Evolutionary conservation across 2,329 filamentous ascomycete genomes (phyloP).

Genomic region (Podosphaera fusca): DNA sequence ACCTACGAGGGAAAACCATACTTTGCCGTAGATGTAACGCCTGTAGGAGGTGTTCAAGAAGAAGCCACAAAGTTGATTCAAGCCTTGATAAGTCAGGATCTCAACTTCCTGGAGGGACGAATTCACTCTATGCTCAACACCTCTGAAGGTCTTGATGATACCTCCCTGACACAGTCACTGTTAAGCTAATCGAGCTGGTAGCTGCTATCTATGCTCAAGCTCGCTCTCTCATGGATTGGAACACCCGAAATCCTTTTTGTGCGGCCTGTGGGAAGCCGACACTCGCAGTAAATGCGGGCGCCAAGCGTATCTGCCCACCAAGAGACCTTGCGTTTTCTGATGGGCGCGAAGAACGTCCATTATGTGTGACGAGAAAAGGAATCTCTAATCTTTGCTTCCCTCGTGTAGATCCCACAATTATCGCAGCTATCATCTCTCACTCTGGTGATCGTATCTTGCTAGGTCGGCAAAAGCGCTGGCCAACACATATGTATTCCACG

Average conservation of each 20-base stretch:
- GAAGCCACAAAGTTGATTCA: constrained; percentile 37
- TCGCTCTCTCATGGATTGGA: constrained; percentile 81
- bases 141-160: constrained; percentile 21
- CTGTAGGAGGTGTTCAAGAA: constrained; percentile 37
- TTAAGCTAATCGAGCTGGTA: constrained; percentile 28
- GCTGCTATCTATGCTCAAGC: constrained; percentile 82
- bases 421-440: constrained; percentile 71
- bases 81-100: constrained; percentile 33
- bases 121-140: constrained; percentile 25
- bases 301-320: constrained; percentile 58
- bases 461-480: constrained; percentile 67
- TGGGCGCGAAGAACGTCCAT: constrained; percentile 27
- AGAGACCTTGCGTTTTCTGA: constrained; percentile 30
- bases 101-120: constrained; percentile 43
- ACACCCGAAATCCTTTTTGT: constrained; percentile 77
- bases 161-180: neutral
- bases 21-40: constrained; percentile 78
- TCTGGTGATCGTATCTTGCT: constrained; percentile 49
- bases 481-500: constrained; percentile 66
- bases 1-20: constrained; percentile 60
- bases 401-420: constrained; percentile 67
- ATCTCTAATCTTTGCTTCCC: constrained; percentile 85
- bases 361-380: constrained; percentile 62
- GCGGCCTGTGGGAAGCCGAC: constrained; percentile 69
- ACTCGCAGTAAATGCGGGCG: constrained; percentile 54